Evolutionary conservation across 345 rosid genomes (phyloP).

Genomic region (Salix viminalis): DNA sequence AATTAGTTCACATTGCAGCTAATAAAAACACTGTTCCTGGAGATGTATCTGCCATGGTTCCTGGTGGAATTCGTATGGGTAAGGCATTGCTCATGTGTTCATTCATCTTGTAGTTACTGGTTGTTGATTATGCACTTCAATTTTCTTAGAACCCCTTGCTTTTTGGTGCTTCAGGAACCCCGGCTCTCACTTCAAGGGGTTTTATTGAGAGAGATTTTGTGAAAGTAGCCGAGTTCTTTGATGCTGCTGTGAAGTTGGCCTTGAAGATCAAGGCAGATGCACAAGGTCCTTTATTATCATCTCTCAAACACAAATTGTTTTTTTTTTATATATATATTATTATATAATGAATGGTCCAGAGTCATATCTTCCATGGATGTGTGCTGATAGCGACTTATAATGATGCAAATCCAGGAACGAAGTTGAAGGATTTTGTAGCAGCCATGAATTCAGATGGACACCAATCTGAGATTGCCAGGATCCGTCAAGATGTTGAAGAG

Average conservation of each 20-base stretch:
- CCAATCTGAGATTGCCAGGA: constrained; percentile 63
- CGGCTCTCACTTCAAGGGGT: constrained; percentile 95
- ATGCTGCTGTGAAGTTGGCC: constrained; percentile 77
- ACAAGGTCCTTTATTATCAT: constrained; percentile 43
- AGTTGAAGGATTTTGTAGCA: constrained; percentile 78
- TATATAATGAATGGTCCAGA: neutral
- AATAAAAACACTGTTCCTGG: constrained; percentile 96
- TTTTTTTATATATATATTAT: neutral
- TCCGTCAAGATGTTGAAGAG: constrained; percentile 64
- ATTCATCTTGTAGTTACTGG: constrained; percentile 2
- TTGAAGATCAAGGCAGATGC: constrained; percentile 67
- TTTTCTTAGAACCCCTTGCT: constrained; percentile 6
- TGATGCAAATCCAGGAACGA: constrained; percentile 48
- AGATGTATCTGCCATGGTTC: constrained; percentile 98
- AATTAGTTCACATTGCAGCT: constrained; percentile 86
- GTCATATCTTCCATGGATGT: neutral
- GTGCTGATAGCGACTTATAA: neutral
- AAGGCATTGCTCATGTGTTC: constrained; percentile 17
- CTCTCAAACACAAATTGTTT: neutral
- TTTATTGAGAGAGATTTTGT: constrained; percentile 83
- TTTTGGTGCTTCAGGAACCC: constrained; percentile 60
- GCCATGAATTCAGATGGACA: constrained; percentile 55
- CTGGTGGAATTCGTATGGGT: constrained; percentile 98
- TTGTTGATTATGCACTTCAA: neutral
- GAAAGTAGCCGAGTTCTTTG: constrained; percentile 84